Percentiles rank a stretch among this genome's conserved stretches.
phyloP scores from a whole-genome alignment of 1,284 basidiomycete species.

The Dichomitus squalens region DNA sequence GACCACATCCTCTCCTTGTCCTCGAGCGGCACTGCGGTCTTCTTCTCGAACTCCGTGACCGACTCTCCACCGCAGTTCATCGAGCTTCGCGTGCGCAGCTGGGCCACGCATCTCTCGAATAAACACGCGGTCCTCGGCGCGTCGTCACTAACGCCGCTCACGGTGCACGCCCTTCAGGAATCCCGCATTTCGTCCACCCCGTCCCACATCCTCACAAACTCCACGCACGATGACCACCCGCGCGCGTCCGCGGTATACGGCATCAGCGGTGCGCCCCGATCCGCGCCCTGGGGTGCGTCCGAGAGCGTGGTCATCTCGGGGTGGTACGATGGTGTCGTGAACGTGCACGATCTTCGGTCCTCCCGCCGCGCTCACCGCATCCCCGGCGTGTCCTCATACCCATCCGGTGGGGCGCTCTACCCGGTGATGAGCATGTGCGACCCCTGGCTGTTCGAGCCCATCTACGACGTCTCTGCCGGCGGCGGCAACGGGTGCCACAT shows the following conservation, averaged over 20 bases:
- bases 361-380: constrained; percentile 31
- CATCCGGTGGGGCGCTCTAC: constrained; percentile 37
- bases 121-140: constrained; percentile 63
- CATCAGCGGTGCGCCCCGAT: constrained; percentile 57
- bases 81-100: constrained; percentile 53
- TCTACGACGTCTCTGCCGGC: constrained; percentile 70
- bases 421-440: constrained; percentile 65
- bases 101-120: constrained; percentile 59
- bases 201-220: constrained; percentile 47
- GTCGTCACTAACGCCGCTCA: constrained; percentile 58
- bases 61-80: constrained; percentile 36
- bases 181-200: constrained; percentile 48
- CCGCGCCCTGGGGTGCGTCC: constrained; percentile 65
- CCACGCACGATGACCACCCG: constrained; percentile 29
- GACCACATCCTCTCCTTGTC: constrained; percentile 58
- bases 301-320: constrained; percentile 75
- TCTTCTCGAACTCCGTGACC: constrained; percentile 36
- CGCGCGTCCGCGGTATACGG: constrained; percentile 68
- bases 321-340: constrained; percentile 76
- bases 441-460: constrained; percentile 69
- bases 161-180: constrained; percentile 53
- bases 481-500: constrained; percentile 66
- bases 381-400: constrained; percentile 18
- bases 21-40: constrained; percentile 49
- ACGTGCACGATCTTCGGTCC: constrained; percentile 70